Conservation (phyloP, 2,329 filamentous ascomycete genomes). For the Aspergillus udagawae region DNA sequence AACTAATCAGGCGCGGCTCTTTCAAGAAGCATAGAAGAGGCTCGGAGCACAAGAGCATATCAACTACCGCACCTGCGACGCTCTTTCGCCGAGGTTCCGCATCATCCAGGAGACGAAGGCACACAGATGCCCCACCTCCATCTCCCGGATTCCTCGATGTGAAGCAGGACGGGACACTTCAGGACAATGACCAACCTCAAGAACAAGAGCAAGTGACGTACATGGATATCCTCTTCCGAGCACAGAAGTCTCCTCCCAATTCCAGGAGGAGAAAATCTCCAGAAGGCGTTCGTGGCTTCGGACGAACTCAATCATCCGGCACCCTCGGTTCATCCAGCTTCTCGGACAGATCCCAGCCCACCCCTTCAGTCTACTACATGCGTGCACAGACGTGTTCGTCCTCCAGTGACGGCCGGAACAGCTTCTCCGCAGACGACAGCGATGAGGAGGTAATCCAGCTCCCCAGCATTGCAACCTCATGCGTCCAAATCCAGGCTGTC, state of each 20-base stretch:
- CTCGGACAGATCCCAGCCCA: constrained; percentile 8
- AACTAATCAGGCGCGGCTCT: constrained; percentile 29
- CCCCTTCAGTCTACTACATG: constrained; percentile 29
- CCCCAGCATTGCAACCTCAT: constrained; percentile 23
- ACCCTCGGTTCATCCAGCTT: constrained; percentile 7
- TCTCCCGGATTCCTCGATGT: constrained; percentile 27
- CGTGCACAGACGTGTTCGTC: constrained; percentile 29
- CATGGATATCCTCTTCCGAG: constrained; percentile 25
- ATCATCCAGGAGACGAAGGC: constrained; percentile 28
- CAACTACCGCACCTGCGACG: constrained; percentile 22
- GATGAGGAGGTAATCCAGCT: constrained; percentile 36
- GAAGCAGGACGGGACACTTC: constrained; percentile 6
- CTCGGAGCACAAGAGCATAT: constrained; percentile 29
- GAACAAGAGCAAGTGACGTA: constrained; percentile 27
- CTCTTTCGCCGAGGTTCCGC: constrained; percentile 17
- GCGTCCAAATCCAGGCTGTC: constrained; percentile 28
- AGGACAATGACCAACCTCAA: constrained; percentile 1
- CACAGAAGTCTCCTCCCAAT: constrained; percentile 13
- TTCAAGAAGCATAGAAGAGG: constrained; percentile 25
- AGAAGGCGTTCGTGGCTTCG: constrained; percentile 3
- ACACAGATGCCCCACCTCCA: constrained; percentile 40
- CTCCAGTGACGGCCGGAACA: constrained; percentile 16
- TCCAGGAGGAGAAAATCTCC: constrained; percentile 1
- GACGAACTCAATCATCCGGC: constrained; percentile 10
- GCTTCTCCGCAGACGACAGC: constrained; percentile 23